Percentiles rank a stretch among this genome's conserved stretches.
These are phyloP conservation scores for Leccinum longicurvipes DNA, from an alignment of 768 basidiomycete genomes.

Conservation along the genomic window DNA sequence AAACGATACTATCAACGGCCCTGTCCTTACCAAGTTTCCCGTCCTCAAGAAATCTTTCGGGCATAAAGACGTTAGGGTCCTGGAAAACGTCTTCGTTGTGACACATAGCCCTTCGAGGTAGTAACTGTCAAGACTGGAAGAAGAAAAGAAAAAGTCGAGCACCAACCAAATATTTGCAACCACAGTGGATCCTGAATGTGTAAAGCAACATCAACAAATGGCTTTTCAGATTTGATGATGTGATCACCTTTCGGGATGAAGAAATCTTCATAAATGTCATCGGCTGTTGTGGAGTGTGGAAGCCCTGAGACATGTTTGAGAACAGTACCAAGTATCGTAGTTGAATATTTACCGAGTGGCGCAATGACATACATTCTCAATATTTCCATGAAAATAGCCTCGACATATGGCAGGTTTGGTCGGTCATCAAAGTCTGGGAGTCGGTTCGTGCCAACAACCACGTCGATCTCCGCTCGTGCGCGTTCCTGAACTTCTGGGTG, in stretches of 20 bases:
- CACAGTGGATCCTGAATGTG: slow-evolving; percentile 15
- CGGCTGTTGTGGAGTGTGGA: slow-evolving; percentile 18
- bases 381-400: slow-evolving; percentile 31
- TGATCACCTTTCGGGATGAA: slow-evolving; percentile 26
- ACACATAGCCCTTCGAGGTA: slow-evolving; percentile 15
- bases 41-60: slow-evolving; percentile 29
- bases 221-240: background rate
- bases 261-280: slow-evolving; percentile 15
- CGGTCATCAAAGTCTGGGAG: slow-evolving; percentile 28
- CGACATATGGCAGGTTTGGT: slow-evolving; percentile 26
- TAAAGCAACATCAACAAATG: background rate
- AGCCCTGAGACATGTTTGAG: slow-evolving; percentile 7
- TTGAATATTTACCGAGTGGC: slow-evolving; percentile 21
- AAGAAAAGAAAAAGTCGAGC: background rate
- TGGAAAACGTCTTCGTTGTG: slow-evolving; percentile 14
- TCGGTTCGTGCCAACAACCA: slow-evolving; percentile 26
- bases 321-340: background rate
- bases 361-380: slow-evolving; percentile 27
- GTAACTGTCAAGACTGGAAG: background rate
- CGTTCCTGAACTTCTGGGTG: slow-evolving; percentile 30
- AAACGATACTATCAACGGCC: slow-evolving; percentile 4
- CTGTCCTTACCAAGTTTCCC: slow-evolving; percentile 8
- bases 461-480: slow-evolving; percentile 31
- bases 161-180: slow-evolving; percentile 21
- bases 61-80: slow-evolving; percentile 27